These are phyloP conservation scores for Carex parvula DNA, from an alignment of 176 grass and related monocot genomes.

Conservation along the genomic window DNA sequence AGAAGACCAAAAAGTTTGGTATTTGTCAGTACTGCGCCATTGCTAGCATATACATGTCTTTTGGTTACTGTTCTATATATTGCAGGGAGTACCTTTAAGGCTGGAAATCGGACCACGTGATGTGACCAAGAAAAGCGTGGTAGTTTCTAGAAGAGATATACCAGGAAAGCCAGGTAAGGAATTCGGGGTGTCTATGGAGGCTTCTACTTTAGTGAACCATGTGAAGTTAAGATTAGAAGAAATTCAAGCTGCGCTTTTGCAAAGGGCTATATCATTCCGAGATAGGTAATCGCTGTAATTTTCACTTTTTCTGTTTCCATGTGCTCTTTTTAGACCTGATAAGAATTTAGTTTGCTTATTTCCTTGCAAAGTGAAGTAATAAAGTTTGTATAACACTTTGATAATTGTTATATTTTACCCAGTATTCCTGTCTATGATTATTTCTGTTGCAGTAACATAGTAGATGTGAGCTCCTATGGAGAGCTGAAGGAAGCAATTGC, in stretches of 20 bases:
- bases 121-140: constrained; percentile 68
- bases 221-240: constrained; percentile 81
- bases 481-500: constrained; percentile 81
- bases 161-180: constrained; percentile 95
- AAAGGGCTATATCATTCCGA: constrained; percentile 82
- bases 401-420: not conserved
- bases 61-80: constrained; percentile 25
- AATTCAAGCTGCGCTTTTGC: constrained; percentile 75
- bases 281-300: constrained; percentile 53
- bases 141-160: constrained; percentile 78
- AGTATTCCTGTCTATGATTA: not conserved
- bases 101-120: constrained; percentile 89
- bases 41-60: not conserved
- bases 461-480: constrained; percentile 77
- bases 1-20: not conserved
- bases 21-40: not conserved
- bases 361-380: not conserved
- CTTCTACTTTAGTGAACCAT: constrained; percentile 59
- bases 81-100: constrained; percentile 78
- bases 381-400: not conserved
- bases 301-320: not conserved
- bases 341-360: not conserved
- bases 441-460: constrained; percentile 61
- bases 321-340: not conserved
- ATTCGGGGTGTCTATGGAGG: constrained; percentile 86